Conservation (phyloP, 768 basidiomycete species). For the Rhizopogon vinicolor region DNA sequence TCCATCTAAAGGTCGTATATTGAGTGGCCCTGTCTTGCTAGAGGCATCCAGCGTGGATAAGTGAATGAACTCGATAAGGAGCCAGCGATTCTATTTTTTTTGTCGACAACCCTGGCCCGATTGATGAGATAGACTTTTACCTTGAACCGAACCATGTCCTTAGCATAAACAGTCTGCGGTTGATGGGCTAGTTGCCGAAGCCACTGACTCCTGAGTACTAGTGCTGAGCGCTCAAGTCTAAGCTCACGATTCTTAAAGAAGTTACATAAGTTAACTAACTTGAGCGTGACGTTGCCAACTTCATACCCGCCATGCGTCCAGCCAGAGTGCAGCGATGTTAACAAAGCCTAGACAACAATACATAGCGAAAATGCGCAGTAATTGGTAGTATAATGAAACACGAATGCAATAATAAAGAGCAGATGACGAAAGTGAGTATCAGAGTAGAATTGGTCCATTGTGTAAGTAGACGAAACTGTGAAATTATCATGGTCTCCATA, state of each 20-base stretch:
- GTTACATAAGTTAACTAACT: too few species aligned
- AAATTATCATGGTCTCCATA: conserved; percentile 58
- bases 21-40: conserved; percentile 3
- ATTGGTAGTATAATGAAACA: conserved; percentile 20
- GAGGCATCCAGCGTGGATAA: conserved; percentile 19
- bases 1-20: conserved; percentile 37
- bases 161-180: too few species aligned
- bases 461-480: conserved; percentile 10
- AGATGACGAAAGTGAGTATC: conserved; percentile 9
- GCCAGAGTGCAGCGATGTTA: background rate
- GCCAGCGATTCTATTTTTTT: conserved; percentile 70
- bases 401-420: conserved; percentile 24
- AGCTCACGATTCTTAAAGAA: too few species aligned
- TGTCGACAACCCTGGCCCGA: background rate
- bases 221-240: too few species aligned
- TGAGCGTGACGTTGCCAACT: too few species aligned
- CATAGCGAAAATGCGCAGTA: conserved; percentile 20
- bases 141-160: conserved; percentile 30
- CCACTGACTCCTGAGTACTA: too few species aligned
- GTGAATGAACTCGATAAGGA: conserved; percentile 79
- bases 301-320: too few species aligned
- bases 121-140: conserved; percentile 23
- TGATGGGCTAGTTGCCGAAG: too few species aligned
- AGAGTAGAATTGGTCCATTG: conserved; percentile 9
- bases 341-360: conserved; percentile 21